Evolutionary conservation across 257 asterid species (phyloP), one percentile per base, ranked within the genome.

Genomic region (Solanum infundibuliforme): DNA sequence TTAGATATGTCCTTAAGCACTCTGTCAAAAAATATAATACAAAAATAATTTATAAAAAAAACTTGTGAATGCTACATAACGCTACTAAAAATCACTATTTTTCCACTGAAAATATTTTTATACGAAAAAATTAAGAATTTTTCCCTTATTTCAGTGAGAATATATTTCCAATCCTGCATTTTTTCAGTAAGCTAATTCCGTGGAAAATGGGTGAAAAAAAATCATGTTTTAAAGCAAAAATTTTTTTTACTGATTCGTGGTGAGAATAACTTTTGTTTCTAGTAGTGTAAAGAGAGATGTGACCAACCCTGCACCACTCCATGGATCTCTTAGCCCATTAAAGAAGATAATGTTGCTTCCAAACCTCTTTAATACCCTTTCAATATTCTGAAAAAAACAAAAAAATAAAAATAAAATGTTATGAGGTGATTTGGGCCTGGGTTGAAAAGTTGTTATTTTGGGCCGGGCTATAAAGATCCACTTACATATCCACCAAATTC

Each of bases 321-420:
- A 96, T 10, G 98, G 98, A 93, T 96, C 99, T 90, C 98, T 93
- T 81, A 93, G 79, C 23, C 99, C 99, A 86, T 95, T 96, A 72
- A 93, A 96, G 95, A 96, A 96, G 87, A 96, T 93, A 77, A 95
- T 96, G 55, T 95, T 96, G 93, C 98, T 95, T 6, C 98, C 98
- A 60, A 94, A 96, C 27, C 89, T 88, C 90, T 93, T 92, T 83
- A 95, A 86, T 20, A 87, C 94, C 69, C 93, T 93, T 27, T 91
- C 72, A 85, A 95, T 94, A 88, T 94, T 86, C 98, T 96, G 93
- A 8, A 84, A 79, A 8, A 82, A 79, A 14, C 3, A 31, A 52
- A 9, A 10, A 29, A 55, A n/a, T 6, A 6, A 52, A 12, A 48
- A 48, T 12, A 46, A 16, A 52, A 58, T 20, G 27, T 58, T 20